A percentile compares a stretch with the other conserved stretches of the same genome.
Evolutionary conservation across 805 yeast species (phyloP).

Genomic region (Kodamaea laetipori): DNA sequence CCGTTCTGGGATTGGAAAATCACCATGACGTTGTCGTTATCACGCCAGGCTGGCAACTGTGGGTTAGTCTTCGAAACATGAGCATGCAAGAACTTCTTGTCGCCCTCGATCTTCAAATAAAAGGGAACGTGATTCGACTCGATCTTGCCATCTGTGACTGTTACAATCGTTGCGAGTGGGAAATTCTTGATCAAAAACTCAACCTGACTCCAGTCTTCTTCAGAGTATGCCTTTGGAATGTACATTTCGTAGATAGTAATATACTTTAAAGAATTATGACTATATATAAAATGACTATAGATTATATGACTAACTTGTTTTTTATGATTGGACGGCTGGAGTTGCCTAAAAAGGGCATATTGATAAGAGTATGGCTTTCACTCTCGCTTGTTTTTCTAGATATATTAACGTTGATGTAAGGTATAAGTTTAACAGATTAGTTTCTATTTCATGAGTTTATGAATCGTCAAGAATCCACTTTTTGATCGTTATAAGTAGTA

Average conservation of each 20-base stretch:
- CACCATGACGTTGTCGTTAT: constrained; percentile 45
- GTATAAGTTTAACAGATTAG: no score
- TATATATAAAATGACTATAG: no score
- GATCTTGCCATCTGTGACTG: constrained; percentile 42
- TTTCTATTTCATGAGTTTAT: no score
- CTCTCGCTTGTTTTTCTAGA: not conserved
- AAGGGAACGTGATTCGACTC: constrained; percentile 63
- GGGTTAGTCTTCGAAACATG: constrained; percentile 57
- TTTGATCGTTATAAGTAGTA: no score
- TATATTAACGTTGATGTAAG: no score
- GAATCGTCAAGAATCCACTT: no score
- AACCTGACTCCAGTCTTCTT: constrained; percentile 38
- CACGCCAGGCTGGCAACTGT: constrained; percentile 46
- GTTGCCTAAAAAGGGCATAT: not conserved
- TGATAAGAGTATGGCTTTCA: not conserved
- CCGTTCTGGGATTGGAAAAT: constrained; percentile 54
- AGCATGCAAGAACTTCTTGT: constrained; percentile 47
- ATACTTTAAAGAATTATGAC: no score
- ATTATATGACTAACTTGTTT: not conserved
- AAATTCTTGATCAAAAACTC: constrained; percentile 44
- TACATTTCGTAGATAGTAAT: constrained; percentile 28
- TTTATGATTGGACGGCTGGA: not conserved
- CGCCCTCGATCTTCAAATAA: constrained; percentile 38
- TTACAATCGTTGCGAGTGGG: constrained; percentile 57
- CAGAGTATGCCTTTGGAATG: constrained; percentile 36